These are phyloP conservation scores for Rhododendron henanense DNA, from an alignment of 148 eudicot genomes.

Conservation along the genomic window DNA sequence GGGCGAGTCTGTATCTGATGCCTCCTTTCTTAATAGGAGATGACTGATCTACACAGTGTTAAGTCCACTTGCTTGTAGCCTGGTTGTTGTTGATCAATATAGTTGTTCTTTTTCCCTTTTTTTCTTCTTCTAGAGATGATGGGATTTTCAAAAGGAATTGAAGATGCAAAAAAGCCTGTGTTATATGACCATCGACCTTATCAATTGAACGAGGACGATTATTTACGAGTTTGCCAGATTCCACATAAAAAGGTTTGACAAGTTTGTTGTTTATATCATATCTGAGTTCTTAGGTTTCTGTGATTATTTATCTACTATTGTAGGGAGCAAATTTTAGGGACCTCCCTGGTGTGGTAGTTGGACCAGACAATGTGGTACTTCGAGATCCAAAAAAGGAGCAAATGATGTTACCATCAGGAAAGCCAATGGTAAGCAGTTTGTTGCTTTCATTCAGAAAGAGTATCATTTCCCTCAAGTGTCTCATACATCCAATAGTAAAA, in stretches of 20 bases:
- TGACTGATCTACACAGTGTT: not conserved
- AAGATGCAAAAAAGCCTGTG: constrained; percentile 26
- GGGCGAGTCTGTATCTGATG: not conserved
- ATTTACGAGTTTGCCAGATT: constrained; percentile 62
- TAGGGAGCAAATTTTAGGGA: constrained; percentile 94
- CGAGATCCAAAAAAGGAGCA: constrained; percentile 52
- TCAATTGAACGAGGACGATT: constrained; percentile 58
- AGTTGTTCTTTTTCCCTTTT: not conserved
- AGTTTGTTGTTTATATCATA: not conserved
- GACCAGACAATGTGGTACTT: constrained; percentile 61
- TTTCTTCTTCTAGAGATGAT: constrained; percentile 30
- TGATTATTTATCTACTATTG: constrained; percentile 16
- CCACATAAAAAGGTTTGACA: constrained; percentile 68
- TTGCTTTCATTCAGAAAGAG: constrained; percentile 5
- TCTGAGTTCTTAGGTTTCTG: not conserved
- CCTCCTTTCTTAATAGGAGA: not conserved
- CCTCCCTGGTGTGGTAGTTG: constrained; percentile 77
- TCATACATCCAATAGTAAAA: not conserved
- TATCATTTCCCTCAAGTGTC: not conserved
- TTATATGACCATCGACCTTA: constrained; percentile 78
- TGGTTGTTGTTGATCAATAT: not conserved
- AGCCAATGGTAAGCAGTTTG: constrained; percentile 49
- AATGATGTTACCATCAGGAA: constrained; percentile 66
- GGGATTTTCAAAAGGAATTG: constrained; percentile 20
- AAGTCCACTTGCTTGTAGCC: not conserved